Percentiles rank a stretch among this genome's conserved stretches.
phyloP scores from a whole-genome alignment of 352 stramenopile genomes.

The Aphanomyces cochlioides region DNA sequence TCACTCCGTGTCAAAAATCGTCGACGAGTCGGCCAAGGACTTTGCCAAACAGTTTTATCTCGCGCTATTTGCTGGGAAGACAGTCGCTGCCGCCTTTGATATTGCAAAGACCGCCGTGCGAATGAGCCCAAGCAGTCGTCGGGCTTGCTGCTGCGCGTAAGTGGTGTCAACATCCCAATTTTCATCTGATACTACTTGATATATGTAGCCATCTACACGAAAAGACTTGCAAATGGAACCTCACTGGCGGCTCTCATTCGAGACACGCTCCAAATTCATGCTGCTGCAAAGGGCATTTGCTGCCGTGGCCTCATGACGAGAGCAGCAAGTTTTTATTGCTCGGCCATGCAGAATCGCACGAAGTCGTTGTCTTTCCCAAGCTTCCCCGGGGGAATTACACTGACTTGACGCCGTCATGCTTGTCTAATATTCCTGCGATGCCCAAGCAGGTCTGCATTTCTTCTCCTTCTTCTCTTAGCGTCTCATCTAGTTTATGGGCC shows the following conservation, averaged over 20 bases:
- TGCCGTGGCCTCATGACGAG: constrained; percentile 75
- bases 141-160: constrained; percentile 75
- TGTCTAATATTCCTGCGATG: constrained; percentile 76
- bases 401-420: constrained; percentile 65
- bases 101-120: constrained; percentile 68
- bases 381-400: constrained; percentile 53
- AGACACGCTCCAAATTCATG: constrained; percentile 63
- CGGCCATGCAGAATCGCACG: constrained; percentile 40
- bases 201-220: constrained; percentile 62
- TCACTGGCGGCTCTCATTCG: constrained; percentile 55
- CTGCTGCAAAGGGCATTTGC: constrained; percentile 63
- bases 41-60: constrained; percentile 85
- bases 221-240: constrained; percentile 64
- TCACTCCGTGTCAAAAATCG: constrained; percentile 70
- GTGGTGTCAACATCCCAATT: not conserved
- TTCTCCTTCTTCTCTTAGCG: too few species aligned
- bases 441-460: constrained; percentile 48
- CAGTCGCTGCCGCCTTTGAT: constrained; percentile 64
- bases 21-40: constrained; percentile 70
- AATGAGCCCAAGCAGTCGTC: constrained; percentile 53
- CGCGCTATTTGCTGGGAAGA: constrained; percentile 69
- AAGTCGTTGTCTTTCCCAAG: constrained; percentile 68
- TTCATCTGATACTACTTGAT: not conserved
- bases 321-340: constrained; percentile 79
- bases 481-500: constrained; percentile 58